phyloP scores from a whole-genome alignment of 2,329 filamentous ascomycete species.

The Hypoxylon sp. region DNA sequence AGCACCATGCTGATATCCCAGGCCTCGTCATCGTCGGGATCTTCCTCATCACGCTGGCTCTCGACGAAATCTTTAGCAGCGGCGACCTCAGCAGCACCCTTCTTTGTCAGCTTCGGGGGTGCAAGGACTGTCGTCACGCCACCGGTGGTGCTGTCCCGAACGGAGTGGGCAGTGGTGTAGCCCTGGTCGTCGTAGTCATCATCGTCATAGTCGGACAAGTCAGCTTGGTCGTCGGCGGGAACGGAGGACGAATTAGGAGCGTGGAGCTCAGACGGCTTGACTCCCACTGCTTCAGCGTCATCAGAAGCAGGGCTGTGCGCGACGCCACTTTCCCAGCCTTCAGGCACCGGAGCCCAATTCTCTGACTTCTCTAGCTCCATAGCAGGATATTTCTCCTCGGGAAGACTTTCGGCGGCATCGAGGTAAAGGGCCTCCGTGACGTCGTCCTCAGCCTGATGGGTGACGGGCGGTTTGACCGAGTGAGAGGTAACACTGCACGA shows the following conservation, averaged over 20 bases:
- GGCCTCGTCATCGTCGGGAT: constrained; percentile 82
- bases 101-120: constrained; percentile 74
- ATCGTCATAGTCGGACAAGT: constrained; percentile 70
- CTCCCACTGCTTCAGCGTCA: background rate
- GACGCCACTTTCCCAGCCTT: background rate
- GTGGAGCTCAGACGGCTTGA: background rate
- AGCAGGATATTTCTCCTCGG: constrained; percentile 33
- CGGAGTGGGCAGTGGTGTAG: constrained; percentile 79
- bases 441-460: constrained; percentile 45
- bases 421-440: constrained; percentile 53
- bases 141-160: constrained; percentile 64
- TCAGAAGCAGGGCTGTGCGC: background rate
- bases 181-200: constrained; percentile 74
- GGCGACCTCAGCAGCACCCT: constrained; percentile 76
- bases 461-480: background rate
- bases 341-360: constrained; percentile 11
- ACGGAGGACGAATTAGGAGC: constrained; percentile 5
- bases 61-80: constrained; percentile 71
- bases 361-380: constrained; percentile 7
- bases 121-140: constrained; percentile 65
- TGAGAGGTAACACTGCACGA: constrained; percentile 1
- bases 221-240: constrained; percentile 50
- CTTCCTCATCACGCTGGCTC: constrained; percentile 69
- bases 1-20: constrained; percentile 98
- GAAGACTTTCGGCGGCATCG: constrained; percentile 55